phyloP scores from a whole-genome alignment of 352 stramenopile species.

The Halophytophthora polymorphica region DNA sequence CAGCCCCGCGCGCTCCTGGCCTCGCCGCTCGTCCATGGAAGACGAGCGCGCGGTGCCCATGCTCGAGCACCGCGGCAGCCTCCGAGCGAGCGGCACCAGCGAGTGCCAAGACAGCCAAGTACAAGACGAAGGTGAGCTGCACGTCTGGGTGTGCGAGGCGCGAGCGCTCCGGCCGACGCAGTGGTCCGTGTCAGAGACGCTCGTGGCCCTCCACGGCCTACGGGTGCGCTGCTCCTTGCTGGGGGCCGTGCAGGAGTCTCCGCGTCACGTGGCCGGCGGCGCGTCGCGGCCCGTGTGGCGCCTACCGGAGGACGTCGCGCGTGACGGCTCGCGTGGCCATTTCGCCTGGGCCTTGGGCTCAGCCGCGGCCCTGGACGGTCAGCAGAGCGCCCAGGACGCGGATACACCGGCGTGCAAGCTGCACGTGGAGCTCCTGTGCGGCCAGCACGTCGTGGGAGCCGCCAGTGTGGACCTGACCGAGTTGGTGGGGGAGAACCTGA shows the following conservation, averaged over 20 bases:
- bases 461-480: conserved; percentile 33
- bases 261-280: conserved; percentile 34
- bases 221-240: conserved; percentile 42
- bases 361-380: conserved; percentile 12
- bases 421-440: conserved; percentile 55
- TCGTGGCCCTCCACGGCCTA: conserved; percentile 48
- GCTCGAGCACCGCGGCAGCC: conserved; percentile 13
- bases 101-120: conserved; percentile 11
- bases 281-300: conserved; percentile 48
- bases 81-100: conserved; percentile 17
- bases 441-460: conserved; percentile 38
- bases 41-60: conserved; percentile 30
- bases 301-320: conserved; percentile 5
- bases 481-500: conserved; percentile 16
- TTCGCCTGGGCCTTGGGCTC: conserved; percentile 36
- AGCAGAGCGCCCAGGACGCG: conserved; percentile 3
- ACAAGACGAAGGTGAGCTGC: conserved; percentile 31
- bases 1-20: conserved; percentile 14
- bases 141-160: conserved; percentile 54
- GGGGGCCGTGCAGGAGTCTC: conserved; percentile 39
- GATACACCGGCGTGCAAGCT: conserved; percentile 37
- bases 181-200: conserved; percentile 36
- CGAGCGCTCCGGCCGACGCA: conserved; percentile 28
- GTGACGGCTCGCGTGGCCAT: conserved; percentile 37
- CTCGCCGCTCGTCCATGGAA: conserved; percentile 17